Conservation (phyloP, 352 stramenopile species). For the Peronospora belbahrii region DNA sequence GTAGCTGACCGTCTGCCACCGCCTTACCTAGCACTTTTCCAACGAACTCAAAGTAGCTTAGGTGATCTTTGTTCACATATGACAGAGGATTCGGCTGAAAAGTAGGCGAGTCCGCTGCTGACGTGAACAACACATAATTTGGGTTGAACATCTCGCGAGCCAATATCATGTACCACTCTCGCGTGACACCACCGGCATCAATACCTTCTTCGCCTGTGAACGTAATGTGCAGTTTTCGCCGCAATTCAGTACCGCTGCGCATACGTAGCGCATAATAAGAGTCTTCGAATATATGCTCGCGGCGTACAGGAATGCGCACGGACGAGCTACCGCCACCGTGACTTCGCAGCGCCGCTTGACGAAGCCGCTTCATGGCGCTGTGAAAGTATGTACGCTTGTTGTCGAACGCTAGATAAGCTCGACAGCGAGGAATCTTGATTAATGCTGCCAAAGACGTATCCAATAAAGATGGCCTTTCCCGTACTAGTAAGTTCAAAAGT, state of each 20-base stretch:
- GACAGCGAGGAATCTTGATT: constrained; percentile 93
- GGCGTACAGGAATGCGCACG: constrained; percentile 85
- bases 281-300: constrained; percentile 98
- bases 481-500: constrained; percentile 96
- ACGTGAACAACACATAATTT: constrained; percentile 99
- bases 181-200: constrained; percentile 96
- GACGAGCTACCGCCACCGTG: constrained; percentile 89
- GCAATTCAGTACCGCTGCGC: constrained; percentile 94
- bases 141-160: constrained; percentile 99
- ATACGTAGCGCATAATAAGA: constrained; percentile 96
- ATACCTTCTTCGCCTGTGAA: constrained; percentile 98
- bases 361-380: constrained; percentile 88
- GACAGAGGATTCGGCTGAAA: constrained; percentile 99
- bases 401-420: constrained; percentile 97
- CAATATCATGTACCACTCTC: constrained; percentile 98
- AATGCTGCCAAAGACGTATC: constrained; percentile 93
- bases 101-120: constrained; percentile 96
- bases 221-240: constrained; percentile 95
- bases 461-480: constrained; percentile 93
- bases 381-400: constrained; percentile 99
- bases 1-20: constrained; percentile 95
- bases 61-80: constrained; percentile 97
- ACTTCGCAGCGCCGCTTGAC: constrained; percentile 71
- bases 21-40: constrained; percentile 98
- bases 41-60: constrained; percentile 98